These are phyloP conservation scores for Globisporangium viniferum DNA, from an alignment of 352 stramenopile species.

Conservation along the genomic window DNA sequence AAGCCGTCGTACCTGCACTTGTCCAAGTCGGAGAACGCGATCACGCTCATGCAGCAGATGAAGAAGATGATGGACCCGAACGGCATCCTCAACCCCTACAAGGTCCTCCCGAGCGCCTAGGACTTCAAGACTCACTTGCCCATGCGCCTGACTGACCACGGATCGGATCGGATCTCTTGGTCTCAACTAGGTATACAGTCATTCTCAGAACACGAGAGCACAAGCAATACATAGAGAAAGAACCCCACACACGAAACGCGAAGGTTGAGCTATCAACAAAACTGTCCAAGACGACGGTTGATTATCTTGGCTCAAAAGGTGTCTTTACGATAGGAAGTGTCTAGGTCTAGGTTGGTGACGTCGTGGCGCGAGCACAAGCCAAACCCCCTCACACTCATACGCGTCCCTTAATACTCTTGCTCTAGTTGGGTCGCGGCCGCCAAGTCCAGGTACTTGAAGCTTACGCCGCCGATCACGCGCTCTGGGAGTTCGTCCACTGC, in stretches of 20 bases:
- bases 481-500: slow-evolving; percentile 70
- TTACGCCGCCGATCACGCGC: slow-evolving; percentile 53
- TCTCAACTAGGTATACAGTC: background rate
- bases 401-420: slow-evolving; percentile 11
- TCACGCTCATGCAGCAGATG: slow-evolving; percentile 91
- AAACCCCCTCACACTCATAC: background rate
- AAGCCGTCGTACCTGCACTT: slow-evolving; percentile 89
- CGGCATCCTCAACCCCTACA: slow-evolving; percentile 97
- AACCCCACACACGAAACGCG: background rate
- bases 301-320: background rate
- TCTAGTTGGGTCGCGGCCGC: slow-evolving; percentile 40
- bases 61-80: slow-evolving; percentile 95
- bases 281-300: background rate
- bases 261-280: slow-evolving; percentile 4
- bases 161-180: background rate
- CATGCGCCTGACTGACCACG: background rate
- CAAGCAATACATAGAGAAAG: background rate
- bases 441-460: slow-evolving; percentile 63
- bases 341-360: background rate
- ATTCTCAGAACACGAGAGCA: background rate
- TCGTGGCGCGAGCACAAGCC: background rate
- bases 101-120: slow-evolving; percentile 65
- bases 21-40: slow-evolving; percentile 78
- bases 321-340: background rate
- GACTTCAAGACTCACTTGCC: background rate